Evolutionary conservation across 2,329 filamentous ascomycete species (phyloP), one percentile per base, ranked within the genome.

Genomic region (Aspergillus sojae): DNA sequence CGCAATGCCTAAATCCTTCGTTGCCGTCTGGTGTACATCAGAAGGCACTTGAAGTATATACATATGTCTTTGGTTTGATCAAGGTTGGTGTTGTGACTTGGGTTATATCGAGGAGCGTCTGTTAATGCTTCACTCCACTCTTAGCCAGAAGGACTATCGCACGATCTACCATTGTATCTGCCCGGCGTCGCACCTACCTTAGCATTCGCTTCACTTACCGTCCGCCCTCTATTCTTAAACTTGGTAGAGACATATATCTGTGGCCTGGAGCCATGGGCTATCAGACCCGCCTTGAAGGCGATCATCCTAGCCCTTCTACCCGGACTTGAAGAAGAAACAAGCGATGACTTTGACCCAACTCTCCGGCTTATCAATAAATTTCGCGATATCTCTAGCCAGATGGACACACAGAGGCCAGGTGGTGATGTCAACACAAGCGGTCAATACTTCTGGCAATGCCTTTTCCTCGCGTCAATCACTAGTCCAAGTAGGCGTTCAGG

Each of bases 371-470:
- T 98, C 54, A 90, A 95, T 70, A 88, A 86, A 62, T 88, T 98
- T 75, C 93, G 94, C 72, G 79, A 85, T 63, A 85, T 87, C 10
- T 71, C 75, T 23, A 72, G 70, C 19, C 68, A 55, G 86, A 93
- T 70, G 84, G 89, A 62, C 81, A 88, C 32, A 70, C 74, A 75
- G 43, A 70, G 84, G 64, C 80, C 85, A 16, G 67, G 80, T 78
- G 60, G 83, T 83, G 67, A 86, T 79, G 36, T 78, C 76, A 61
- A 83, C 78, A 84, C 84, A 10, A 88, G 89, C 11, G 92, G 94
- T 68, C 91, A 92, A 67, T 97, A 95, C 77, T 99, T 98, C 77
- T 99, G 95, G 95, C 95, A 99, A 80, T 97, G 93, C 76, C 91
- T 99, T 74, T 98, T 99, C 72, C 82, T 99, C 21, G 93, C 94